A percentile compares a stretch with the other conserved stretches of the same genome.
Evolutionary conservation across 768 basidiomycete genomes (phyloP).

Genomic region (Coprinopsis sp.): DNA sequence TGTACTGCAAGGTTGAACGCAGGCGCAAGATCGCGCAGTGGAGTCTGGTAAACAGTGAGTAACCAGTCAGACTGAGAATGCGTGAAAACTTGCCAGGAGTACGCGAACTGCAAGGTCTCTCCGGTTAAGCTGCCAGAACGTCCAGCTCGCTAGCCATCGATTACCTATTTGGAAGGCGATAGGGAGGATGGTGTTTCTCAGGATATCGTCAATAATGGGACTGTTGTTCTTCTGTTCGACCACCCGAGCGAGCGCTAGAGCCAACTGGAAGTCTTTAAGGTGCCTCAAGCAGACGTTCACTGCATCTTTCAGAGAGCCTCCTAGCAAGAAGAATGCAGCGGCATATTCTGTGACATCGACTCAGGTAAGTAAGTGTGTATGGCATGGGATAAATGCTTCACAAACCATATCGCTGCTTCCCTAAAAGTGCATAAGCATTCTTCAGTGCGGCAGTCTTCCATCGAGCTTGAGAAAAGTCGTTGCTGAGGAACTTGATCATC

Average conservation of each 20-base stretch:
- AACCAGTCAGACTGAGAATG: neutral
- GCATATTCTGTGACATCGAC: conserved; percentile 70
- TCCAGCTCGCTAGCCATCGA: conserved; percentile 93
- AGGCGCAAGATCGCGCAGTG: conserved; percentile 66
- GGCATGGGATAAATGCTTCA: conserved; percentile 3
- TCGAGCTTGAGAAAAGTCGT: conserved; percentile 78
- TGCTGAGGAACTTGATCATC: conserved; percentile 90
- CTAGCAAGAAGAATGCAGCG: conserved; percentile 96
- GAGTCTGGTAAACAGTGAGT: conserved; percentile 45
- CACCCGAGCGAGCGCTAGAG: conserved; percentile 79
- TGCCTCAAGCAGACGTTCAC: conserved; percentile 87
- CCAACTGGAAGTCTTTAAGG: conserved; percentile 86
- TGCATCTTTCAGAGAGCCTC: conserved; percentile 84
- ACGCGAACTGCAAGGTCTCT: conserved; percentile 88
- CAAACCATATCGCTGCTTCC: conserved; percentile 90
- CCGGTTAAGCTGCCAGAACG: conserved; percentile 89
- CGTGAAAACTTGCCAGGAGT: conserved; percentile 61
- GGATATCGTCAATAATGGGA: conserved; percentile 63
- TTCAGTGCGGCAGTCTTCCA: conserved; percentile 95
- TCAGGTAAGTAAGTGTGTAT: conserved; percentile 4
- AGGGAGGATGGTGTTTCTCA: conserved; percentile 75
- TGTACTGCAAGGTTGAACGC: conserved; percentile 48
- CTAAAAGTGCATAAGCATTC: conserved; percentile 89
- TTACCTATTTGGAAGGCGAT: conserved; percentile 84
- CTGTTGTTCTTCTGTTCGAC: conserved; percentile 82